Base-by-base conservation (phyloP, 176 grass and related monocot genomes). In the Carex littledalei region DNA sequence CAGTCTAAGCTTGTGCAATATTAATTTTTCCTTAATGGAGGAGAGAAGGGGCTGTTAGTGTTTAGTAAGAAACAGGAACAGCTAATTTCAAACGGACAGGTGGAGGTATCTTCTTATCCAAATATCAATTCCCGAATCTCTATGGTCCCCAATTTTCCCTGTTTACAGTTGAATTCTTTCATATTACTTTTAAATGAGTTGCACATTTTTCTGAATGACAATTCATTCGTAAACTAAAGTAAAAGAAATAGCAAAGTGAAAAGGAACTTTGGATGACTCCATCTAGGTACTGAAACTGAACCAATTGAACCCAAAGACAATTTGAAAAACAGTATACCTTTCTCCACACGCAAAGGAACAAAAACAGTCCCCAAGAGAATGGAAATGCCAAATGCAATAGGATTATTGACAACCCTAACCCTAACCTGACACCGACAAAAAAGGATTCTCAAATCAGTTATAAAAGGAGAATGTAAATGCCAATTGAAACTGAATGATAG, bases 61-160 rank as follows among this genome's bases (percentile, higher is more conserved):
- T 20, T 73, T 22, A 45, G 69, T 21, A 49, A 73, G 41, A 73
- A 17, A 73, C 39, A 43, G 35, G 41, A 73, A 75, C n/a, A 75
- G 32, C 32, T 5, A 47, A 52, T 50, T 75, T 75, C 20, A 75
- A 75, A 76, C 8, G 7, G 71, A 53, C 71, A 53, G 70, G 71
- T 76, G 45, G 45, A 52, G 71, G 45, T 76, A 53, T 76, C 71
- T 76, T 76, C 71, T 76, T 76, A 76, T 76, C 71, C 20, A 11
- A 78, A 78, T 77, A 43, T 6, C 34, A 39, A 70, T 70, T 70
- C 39, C 18, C 7, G 18, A 45, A 45, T 56, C 3, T 34, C 22
- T 56, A 56, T 56, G 74, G 74, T 78, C 74, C 73, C 50, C 52
- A 78, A 16, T 32, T 31, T 56, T 72, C 32, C 22, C 49, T 55